These are phyloP conservation scores for Trichoderma koningiopsis DNA, from an alignment of 2,329 filamentous ascomycete species.

Conservation along the genomic window DNA sequence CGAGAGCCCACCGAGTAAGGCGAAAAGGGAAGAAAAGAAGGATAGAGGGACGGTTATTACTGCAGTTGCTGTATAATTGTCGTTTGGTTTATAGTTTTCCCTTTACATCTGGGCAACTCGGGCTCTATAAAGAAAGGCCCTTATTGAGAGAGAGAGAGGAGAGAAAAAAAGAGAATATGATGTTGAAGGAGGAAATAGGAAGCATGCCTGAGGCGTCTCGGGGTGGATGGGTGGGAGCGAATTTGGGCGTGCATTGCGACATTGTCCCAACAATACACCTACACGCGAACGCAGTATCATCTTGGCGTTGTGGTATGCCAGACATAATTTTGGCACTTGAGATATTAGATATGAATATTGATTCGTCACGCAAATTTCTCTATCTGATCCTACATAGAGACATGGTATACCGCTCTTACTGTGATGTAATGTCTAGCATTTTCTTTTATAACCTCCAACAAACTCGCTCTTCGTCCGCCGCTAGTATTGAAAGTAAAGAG, in stretches of 20 bases:
- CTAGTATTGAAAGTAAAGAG: not conserved
- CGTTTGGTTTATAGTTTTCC: slow-evolving; percentile 20
- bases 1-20: slow-evolving; percentile 44
- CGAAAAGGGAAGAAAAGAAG: slow-evolving; percentile 3
- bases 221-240: slow-evolving; percentile 32
- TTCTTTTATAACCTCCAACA: slow-evolving; percentile 27
- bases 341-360: slow-evolving; percentile 40
- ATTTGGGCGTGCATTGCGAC: slow-evolving; percentile 39
- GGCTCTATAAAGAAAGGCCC: slow-evolving; percentile 7
- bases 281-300: slow-evolving; percentile 34
- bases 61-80: slow-evolving; percentile 10
- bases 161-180: slow-evolving; percentile 6
- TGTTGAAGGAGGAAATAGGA: slow-evolving; percentile 12
- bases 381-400: slow-evolving; percentile 6
- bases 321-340: slow-evolving; percentile 35
- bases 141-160: not conserved
- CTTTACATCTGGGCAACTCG: slow-evolving; percentile 2
- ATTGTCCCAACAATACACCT: slow-evolving; percentile 27
- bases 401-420: slow-evolving; percentile 15
- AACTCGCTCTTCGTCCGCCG: not conserved
- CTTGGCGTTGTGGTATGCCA: slow-evolving; percentile 44
- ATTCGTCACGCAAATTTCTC: slow-evolving; percentile 34
- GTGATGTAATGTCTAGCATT: slow-evolving; percentile 33
- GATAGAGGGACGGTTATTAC: not conserved
- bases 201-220: slow-evolving; percentile 27